Percentiles rank a stretch among this genome's conserved stretches.
These are phyloP conservation scores for Hymenoscyphus fraxineus DNA, from an alignment of 2,329 filamentous ascomycete genomes.

Conservation along the genomic window DNA sequence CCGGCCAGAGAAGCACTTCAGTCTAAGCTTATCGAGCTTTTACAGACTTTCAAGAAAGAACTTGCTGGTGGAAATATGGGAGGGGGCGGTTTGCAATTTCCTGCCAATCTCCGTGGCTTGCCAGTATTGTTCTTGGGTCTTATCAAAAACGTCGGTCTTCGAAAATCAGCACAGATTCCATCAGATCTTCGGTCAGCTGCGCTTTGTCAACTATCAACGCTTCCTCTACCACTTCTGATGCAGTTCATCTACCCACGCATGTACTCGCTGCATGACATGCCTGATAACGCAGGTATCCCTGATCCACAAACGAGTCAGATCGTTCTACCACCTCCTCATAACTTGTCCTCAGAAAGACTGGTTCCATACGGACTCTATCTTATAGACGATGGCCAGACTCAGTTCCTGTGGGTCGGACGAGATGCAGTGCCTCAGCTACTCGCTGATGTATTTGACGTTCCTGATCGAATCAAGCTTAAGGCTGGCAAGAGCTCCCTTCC, in stretches of 20 bases:
- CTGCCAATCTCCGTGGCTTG: conserved; percentile 82
- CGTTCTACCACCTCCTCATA: conserved; percentile 76
- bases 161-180: conserved; percentile 89
- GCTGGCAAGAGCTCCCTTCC: conserved; percentile 88
- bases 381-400: conserved; percentile 94
- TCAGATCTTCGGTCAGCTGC: conserved; percentile 91
- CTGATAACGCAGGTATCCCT: conserved; percentile 82
- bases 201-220: conserved; percentile 87
- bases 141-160: conserved; percentile 92
- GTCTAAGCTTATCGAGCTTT: conserved; percentile 83
- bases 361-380: conserved; percentile 90
- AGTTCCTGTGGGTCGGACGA: conserved; percentile 94
- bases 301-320: conserved; percentile 86
- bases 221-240: conserved; percentile 83
- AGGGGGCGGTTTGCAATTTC: conserved; percentile 86
- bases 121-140: conserved; percentile 88
- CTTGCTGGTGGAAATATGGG: conserved; percentile 94
- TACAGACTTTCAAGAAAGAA: conserved; percentile 96
- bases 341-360: conserved; percentile 83
- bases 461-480: conserved; percentile 78
- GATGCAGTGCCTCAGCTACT: conserved; percentile 89
- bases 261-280: conserved; percentile 94
- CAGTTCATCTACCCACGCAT: conserved; percentile 87
- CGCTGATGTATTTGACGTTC: conserved; percentile 82
- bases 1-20: conserved; percentile 87